Evolutionary conservation across 192 early-diverging fungal species (phyloP), one percentile per base, ranked within the genome.

Genomic region (Helicostylum pulchrum): DNA sequence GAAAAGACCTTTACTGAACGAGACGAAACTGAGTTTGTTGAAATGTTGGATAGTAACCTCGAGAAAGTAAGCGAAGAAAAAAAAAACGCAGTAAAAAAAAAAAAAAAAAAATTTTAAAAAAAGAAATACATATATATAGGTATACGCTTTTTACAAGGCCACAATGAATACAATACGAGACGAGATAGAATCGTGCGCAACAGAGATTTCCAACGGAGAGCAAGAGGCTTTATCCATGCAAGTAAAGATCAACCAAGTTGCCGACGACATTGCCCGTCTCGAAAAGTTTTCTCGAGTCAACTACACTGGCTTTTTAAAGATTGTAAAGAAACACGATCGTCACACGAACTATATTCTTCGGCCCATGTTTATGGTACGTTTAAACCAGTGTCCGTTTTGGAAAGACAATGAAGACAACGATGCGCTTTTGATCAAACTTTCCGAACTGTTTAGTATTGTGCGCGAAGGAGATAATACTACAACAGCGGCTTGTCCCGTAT

Each of bases 281-380:
- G 85, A 88, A 54, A 88, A 84, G 63, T 92, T 84, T 65, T 82
- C 81, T 12, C 76, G 89, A 10, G 79, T 90, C 64, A 92, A 92
- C 79, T 92, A 89, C 71, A 88, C 90, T 7, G 90, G 87, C 26
- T 89, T 92, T 64, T 77, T 89, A 52, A 89, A 96, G 83, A 97
- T 97, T 66, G 83, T 99, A 70, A 99, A 99, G 76, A 99, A 99
- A 78, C 96, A 99, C 74, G 95, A 99, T 79, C 90, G 92, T 70
- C 90, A 94, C 70, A 91, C 94, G n/a, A 72, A 72, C 10, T 92
- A 86, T 66, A 75, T 84, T 34, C 75, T 99, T 34, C 77, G 90
- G 73, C 83, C 90, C 32, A 70, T 92, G 79, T 88, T 90, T 74
- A 81, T 83, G 80, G 77, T 90, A 71, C 79, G 89, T 62, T 76